Evolutionary conservation across 257 asterid genomes (phyloP), one percentile per base, ranked within the genome.

Genomic region (Haberlea rhodopensis): DNA sequence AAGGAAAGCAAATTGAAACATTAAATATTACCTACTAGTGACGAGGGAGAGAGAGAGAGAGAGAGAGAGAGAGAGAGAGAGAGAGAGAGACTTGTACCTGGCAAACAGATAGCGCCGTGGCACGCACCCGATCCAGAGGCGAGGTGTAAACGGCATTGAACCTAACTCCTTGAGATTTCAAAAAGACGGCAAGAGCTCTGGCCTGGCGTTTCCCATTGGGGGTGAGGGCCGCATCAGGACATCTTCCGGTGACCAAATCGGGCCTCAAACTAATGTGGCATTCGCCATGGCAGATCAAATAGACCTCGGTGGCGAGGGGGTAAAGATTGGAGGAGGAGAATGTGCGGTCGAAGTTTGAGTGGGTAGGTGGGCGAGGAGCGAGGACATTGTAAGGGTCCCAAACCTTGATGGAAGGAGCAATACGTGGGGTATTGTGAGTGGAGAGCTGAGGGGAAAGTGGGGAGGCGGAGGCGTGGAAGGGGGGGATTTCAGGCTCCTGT

Each of bases 381-480:
- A 92, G 88, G 40, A 92, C 96, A 60, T 92, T 83, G 84, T 84
- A 90, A 5, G 99, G 97, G 74, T 92, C 97, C 97, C 96, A 92
- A 13, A 92, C 97, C 84, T 87, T 92, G 72, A 90, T 94, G 6
- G 96, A 83, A 2, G 97, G 90, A 1, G 96, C 96, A 57, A 82
- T 70, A 4, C 96, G 85, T 0, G 97, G 97, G 1, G 97, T 92
- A 22, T 88, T 88, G 58, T 87, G 73, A 21, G 96, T 76, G 63
- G 99, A 92, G 18, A 86, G 88, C 90, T 92, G 99, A 29, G 99
- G 97, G 54, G 96, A 89, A 0, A 92, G 89, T 8, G 99, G 99
- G 8, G 99, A 92, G 5, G 97, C 99, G 34, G 99, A 89, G 58
- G 96, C 85, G 83, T 92, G 96, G 80, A 88, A 94, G n/a, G 97